Conservation (phyloP, 2,329 filamentous ascomycete species). For the Fusarium sp. region DNA sequence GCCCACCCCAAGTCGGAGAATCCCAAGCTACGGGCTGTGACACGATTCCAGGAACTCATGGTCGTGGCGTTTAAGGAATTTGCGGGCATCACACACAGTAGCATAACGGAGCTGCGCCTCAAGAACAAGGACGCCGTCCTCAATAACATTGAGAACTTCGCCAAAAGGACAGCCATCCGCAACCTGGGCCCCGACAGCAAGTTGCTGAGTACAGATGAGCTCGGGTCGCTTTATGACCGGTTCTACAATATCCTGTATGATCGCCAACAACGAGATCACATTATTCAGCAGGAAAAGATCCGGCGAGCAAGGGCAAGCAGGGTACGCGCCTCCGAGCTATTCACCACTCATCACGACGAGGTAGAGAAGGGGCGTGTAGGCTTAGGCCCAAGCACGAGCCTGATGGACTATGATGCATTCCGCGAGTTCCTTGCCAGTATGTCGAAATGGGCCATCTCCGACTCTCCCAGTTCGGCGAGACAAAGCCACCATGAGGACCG, state of each 20-base stretch:
- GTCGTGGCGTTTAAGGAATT: slow-evolving; percentile 99
- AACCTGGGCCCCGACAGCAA: slow-evolving; percentile 98
- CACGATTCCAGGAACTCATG: slow-evolving; percentile 97
- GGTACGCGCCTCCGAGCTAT: slow-evolving; percentile 50
- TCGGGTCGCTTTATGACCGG: slow-evolving; percentile 89
- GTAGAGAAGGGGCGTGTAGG: slow-evolving; percentile 87
- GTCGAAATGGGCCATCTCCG: slow-evolving; percentile 90
- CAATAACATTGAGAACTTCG: slow-evolving; percentile 95
- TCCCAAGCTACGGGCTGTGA: slow-evolving; percentile 90
- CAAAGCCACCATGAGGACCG: slow-evolving; percentile 57
- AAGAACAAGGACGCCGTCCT: slow-evolving; percentile 95
- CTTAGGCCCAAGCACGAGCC: slow-evolving; percentile 83
- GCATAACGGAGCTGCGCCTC: slow-evolving; percentile 83
- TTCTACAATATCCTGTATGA: slow-evolving; percentile 95
- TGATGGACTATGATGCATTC: slow-evolving; percentile 98
- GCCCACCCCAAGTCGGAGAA: slow-evolving; percentile 97
- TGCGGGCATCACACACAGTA: slow-evolving; percentile 90
- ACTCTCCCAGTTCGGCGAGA: slow-evolving; percentile 70
- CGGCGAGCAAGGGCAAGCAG: slow-evolving; percentile 68
- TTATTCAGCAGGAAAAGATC: slow-evolving; percentile 77
- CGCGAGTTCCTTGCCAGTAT: slow-evolving; percentile 90
- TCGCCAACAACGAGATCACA: slow-evolving; percentile 80
- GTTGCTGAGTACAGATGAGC: slow-evolving; percentile 80
- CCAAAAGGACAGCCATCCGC: slow-evolving; percentile 93
- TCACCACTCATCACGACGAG: slow-evolving; percentile 54